A percentile compares a stretch with the other conserved stretches of the same genome.
phyloP scores from a whole-genome alignment of 352 stramenopile genomes.

The Phytopythium montanum region DNA sequence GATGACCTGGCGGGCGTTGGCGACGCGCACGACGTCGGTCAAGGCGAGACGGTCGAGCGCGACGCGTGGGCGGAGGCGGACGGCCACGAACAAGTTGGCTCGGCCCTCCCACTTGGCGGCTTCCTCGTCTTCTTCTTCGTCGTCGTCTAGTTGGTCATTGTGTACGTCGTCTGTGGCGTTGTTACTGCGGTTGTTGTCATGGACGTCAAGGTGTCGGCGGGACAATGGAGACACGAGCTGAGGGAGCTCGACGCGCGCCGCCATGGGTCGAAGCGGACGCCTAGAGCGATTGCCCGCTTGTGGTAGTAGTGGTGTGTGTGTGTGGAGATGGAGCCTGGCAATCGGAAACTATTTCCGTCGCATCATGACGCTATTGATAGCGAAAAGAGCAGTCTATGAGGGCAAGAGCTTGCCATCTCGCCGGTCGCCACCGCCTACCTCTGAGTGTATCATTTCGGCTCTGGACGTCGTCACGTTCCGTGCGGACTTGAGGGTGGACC shows the following conservation, averaged over 20 bases:
- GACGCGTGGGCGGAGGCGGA: constrained; percentile 80
- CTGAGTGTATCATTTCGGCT: not conserved
- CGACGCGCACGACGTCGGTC: constrained; percentile 75
- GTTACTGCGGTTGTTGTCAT: not conserved
- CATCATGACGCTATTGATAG: not conserved
- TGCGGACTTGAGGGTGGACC: no score
- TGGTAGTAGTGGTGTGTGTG: no score
- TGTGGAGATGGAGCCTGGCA: no score
- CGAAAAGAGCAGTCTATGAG: no score
- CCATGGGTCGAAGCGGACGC: not conserved
- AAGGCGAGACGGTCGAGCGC: constrained; percentile 60
- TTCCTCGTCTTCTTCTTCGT: constrained; percentile 54
- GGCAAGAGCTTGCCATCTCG: no score
- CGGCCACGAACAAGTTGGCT: constrained; percentile 87
- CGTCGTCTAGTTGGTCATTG: constrained; percentile 51
- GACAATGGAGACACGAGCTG: not conserved
- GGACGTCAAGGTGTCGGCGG: not conserved
- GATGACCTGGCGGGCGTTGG: constrained; percentile 84
- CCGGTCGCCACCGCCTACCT: not conserved
- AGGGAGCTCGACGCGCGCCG: not conserved
- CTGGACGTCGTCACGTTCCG: no score
- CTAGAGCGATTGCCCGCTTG: not conserved
- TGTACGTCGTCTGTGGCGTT: constrained; percentile 3
- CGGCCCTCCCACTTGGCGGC: constrained; percentile 63
- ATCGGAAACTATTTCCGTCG: no score